phyloP scores from a whole-genome alignment of 1,139 yeast species.

The Hyphopichia khmerensis region DNA sequence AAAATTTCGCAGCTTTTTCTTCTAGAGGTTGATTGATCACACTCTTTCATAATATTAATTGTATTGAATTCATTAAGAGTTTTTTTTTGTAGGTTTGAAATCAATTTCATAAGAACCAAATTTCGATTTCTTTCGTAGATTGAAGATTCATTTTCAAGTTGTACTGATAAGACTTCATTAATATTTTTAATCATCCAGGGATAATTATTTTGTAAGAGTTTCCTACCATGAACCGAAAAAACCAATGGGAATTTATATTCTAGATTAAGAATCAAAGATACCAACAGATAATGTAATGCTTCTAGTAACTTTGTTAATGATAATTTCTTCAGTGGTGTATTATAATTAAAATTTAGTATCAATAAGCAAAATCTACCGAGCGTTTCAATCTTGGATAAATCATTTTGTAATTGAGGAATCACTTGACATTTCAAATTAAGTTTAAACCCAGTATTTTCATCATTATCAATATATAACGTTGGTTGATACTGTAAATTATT shows the following conservation, averaged over 20 bases:
- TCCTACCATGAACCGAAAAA: conserved; percentile 37
- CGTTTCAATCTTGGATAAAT: conserved; percentile 8
- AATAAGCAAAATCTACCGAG: conserved; percentile 9
- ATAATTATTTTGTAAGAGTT: conserved; percentile 25
- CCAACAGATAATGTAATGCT: conserved; percentile 28
- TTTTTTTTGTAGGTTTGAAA: conserved; percentile 5
- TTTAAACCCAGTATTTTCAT: conserved; percentile 8
- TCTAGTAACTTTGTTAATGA: conserved; percentile 12
- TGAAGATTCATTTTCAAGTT: background rate
- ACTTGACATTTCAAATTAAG: conserved; percentile 20
- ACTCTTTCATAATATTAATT: conserved; percentile 11
- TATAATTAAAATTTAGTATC: conserved; percentile 11
- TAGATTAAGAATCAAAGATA: conserved; percentile 27
- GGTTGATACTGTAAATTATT: conserved; percentile 13
- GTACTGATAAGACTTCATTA: conserved; percentile 2
- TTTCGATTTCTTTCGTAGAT: background rate
- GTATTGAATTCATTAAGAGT: conserved; percentile 9
- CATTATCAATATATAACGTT: conserved; percentile 10
- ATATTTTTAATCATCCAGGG: conserved; percentile 12
- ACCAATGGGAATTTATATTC: conserved; percentile 34
- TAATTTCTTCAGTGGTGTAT: conserved; percentile 9
- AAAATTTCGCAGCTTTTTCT: conserved; percentile 2
- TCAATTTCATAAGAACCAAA: conserved; percentile 1
- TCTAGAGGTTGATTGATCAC: conserved; percentile 4
- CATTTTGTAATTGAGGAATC: conserved; percentile 14